A percentile compares a stretch with the other conserved stretches of the same genome.
These are phyloP conservation scores for Phallus indusiatus DNA, from an alignment of 768 basidiomycete species.

Conservation along the genomic window DNA sequence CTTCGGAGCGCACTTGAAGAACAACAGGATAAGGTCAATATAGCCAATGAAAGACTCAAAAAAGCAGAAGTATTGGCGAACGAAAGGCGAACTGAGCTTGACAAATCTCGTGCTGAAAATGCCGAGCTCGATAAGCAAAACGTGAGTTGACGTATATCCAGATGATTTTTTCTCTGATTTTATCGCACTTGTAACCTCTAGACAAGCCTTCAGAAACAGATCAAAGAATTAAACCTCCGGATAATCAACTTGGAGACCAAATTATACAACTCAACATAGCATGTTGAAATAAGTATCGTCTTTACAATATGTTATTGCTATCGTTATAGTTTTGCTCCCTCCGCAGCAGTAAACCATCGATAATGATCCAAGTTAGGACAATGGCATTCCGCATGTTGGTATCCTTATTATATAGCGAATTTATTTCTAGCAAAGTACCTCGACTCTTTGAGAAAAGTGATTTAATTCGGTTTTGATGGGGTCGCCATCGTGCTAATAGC, in stretches of 20 bases:
- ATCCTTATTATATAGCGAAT: slow-evolving; percentile 1
- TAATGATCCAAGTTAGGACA: slow-evolving; percentile 2
- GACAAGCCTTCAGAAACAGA: slow-evolving; percentile 78
- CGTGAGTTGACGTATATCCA: slow-evolving; percentile 31
- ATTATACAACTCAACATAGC: slow-evolving; percentile 36
- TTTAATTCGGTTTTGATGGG: not conserved
- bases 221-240: slow-evolving; percentile 75
- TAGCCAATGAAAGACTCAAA: slow-evolving; percentile 70
- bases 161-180: not conserved
- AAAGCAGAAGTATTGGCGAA: slow-evolving; percentile 69
- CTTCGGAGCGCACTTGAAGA: slow-evolving; percentile 70
- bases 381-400: not conserved
- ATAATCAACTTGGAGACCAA: slow-evolving; percentile 78
- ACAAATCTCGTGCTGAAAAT: slow-evolving; percentile 71
- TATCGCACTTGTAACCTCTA: slow-evolving; percentile 21
- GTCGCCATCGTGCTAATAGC: not conserved
- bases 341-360: not conserved
- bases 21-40: slow-evolving; percentile 61
- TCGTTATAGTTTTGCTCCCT: not conserved
- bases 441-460: not conserved
- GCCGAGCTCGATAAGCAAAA: slow-evolving; percentile 71
- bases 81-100: slow-evolving; percentile 69
- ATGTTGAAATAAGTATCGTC: too few species aligned
- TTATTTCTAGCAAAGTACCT: not conserved
- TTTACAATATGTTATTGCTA: slow-evolving; percentile 2